These are phyloP conservation scores for Fusarium foetens DNA, from an alignment of 2,329 filamentous ascomycete genomes.

Conservation along the genomic window DNA sequence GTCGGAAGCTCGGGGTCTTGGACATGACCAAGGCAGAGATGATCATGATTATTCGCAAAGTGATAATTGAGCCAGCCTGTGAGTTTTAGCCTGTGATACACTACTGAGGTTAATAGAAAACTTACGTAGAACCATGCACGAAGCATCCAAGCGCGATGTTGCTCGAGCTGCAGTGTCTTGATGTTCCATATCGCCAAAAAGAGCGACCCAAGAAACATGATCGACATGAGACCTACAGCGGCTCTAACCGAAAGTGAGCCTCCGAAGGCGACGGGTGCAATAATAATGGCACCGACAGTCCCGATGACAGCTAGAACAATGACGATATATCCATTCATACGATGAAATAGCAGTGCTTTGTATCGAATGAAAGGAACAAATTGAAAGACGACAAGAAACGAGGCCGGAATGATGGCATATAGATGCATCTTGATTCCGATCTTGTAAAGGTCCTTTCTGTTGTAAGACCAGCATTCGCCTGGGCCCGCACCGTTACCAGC, in stretches of 20 bases:
- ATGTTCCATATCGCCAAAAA: conserved; percentile 65
- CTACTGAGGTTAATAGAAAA: no score
- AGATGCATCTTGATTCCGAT: conserved; percentile 59
- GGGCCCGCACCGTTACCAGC: not conserved
- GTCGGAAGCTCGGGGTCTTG: not conserved
- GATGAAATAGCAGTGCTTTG: conserved; percentile 63
- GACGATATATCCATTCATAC: conserved; percentile 68
- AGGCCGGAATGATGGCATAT: conserved; percentile 54
- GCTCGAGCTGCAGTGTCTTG: conserved; percentile 68
- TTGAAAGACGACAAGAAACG: conserved; percentile 57
- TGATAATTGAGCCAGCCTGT: conserved; percentile 20
- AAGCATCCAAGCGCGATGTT: conserved; percentile 73
- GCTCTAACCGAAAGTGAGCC: conserved; percentile 61
- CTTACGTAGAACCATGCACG: conserved; percentile 44
- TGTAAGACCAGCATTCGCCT: conserved; percentile 22
- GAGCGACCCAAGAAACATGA: conserved; percentile 57
- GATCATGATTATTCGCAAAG: conserved; percentile 19
- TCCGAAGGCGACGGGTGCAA: conserved; percentile 62
- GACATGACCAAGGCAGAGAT: conserved; percentile 11
- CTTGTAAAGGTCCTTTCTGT: conserved; percentile 6
- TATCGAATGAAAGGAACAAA: conserved; percentile 60
- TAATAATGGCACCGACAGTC: conserved; percentile 62
- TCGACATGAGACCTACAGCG: conserved; percentile 53
- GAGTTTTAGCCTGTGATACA: accelerated
- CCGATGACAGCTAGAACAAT: conserved; percentile 58